Conservation (phyloP, 2,329 filamentous ascomycete species). For the Phoma herbarum region DNA sequence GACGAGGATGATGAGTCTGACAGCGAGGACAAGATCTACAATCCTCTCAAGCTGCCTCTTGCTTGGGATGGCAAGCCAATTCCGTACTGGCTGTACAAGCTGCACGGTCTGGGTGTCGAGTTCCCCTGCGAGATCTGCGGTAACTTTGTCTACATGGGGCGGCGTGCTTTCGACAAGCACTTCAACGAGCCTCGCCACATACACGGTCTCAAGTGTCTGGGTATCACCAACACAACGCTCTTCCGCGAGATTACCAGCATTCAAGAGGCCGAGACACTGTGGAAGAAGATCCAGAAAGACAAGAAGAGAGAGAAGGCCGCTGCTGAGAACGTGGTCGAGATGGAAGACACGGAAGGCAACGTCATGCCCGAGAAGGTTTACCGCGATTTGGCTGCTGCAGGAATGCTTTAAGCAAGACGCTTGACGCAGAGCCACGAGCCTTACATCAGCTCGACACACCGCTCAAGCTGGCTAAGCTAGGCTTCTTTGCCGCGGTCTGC, state of each 20-base stretch:
- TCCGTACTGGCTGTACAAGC: constrained; percentile 97
- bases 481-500: neutral
- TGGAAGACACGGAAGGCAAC: constrained; percentile 97
- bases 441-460: neutral
- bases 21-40: constrained; percentile 87
- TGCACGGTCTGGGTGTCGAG: constrained; percentile 93
- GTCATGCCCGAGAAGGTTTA: constrained; percentile 99
- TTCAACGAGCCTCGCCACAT: constrained; percentile 95
- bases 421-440: neutral
- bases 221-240: constrained; percentile 87
- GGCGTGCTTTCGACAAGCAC: constrained; percentile 96
- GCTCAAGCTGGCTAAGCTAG: neutral
- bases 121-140: constrained; percentile 97
- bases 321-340: constrained; percentile 89
- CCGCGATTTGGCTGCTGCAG: constrained; percentile 91
- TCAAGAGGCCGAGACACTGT: constrained; percentile 84
- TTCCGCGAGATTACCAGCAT: constrained; percentile 96
- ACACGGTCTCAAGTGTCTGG: constrained; percentile 91
- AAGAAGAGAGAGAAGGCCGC: constrained; percentile 79
- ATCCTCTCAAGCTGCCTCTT: constrained; percentile 92
- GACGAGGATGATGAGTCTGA: constrained; percentile 73
- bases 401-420: constrained; percentile 60
- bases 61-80: constrained; percentile 99
- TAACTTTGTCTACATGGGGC: constrained; percentile 98
- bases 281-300: constrained; percentile 92